These are phyloP conservation scores for Volutella citrinella DNA, from an alignment of 2,329 filamentous ascomycete species.

Conservation along the genomic window DNA sequence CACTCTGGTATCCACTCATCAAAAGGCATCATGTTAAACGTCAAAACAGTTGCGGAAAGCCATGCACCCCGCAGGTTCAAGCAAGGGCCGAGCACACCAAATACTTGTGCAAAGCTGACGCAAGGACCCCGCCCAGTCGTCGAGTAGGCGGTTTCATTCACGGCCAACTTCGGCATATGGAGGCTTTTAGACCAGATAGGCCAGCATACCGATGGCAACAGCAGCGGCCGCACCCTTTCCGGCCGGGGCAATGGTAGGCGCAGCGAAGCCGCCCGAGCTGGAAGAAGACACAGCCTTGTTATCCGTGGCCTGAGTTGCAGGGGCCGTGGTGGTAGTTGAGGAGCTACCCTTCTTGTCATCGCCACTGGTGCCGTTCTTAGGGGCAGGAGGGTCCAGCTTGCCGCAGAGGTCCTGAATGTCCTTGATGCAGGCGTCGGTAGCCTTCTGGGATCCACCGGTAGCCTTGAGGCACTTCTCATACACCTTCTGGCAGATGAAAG, in stretches of 20 bases:
- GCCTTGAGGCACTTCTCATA: constrained; percentile 45
- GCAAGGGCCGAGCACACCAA: too few species aligned
- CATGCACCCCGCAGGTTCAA: too few species aligned
- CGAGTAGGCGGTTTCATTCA: constrained; percentile 14
- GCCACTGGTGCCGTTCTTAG: constrained; percentile 15
- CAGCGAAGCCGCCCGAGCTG: constrained; percentile 32
- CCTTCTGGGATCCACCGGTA: constrained; percentile 39
- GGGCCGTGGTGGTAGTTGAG: constrained; percentile 26
- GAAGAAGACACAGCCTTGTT: constrained; percentile 33
- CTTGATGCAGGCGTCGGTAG: constrained; percentile 46
- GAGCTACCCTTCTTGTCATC: constrained; percentile 16
- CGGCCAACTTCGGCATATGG: constrained; percentile 11
- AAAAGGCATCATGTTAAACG: constrained; percentile 27
- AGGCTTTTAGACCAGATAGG: constrained; percentile 50
- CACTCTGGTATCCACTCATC: constrained; percentile 24
- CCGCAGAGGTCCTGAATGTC: constrained; percentile 49
- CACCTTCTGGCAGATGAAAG: constrained; percentile 50
- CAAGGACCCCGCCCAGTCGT: too few species aligned
- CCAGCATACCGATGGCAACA: constrained; percentile 50
- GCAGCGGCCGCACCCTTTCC: constrained; percentile 45
- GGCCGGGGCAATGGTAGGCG: constrained; percentile 39
- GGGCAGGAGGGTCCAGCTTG: constrained; percentile 25
- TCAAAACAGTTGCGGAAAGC: too few species aligned
- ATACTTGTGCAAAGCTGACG: too few species aligned
- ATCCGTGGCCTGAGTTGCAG: constrained; percentile 18